Evolutionary conservation across 2,329 filamentous ascomycete genomes (phyloP), one percentile per base, ranked within the genome.

Genomic region (Cercospora brassicicola): DNA sequence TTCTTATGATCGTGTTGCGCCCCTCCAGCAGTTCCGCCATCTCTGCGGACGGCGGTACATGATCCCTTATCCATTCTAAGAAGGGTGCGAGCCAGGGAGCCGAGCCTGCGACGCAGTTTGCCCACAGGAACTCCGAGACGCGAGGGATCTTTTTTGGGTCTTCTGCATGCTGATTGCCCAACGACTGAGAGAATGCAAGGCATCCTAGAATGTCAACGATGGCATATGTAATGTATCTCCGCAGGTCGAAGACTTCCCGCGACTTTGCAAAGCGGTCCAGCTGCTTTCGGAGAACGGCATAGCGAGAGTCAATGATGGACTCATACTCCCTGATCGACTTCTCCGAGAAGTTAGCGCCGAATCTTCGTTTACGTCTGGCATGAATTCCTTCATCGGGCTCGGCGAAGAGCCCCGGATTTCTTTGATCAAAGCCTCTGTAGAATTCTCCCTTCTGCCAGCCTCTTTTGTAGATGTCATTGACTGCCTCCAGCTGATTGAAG

Each of bases 201-300:
- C 56, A 53, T 11, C 59, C 51, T 20, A 69, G 42, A 28, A 59
- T 48, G 56, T 68, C 66, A 13, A 66, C 30, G 18, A 67, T 61
- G 11, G 30, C 45, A 42, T 57, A 57, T 7, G 36, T 53, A 39
- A 67, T 60, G 45, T 55, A 65, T 7, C 28, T 39, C 20, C 55
- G 45, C 15, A 67, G 28, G 33, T 67, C 65, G 26, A 64, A 67
- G 10, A 28, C 10, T 20, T 67, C 39, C 13, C 42, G 30, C 4
- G 31, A 59, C 10, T 30, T 31, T 11, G 59, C 51, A 13, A 63
- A 67, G 4, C n/a, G 13, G 28, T 53, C 33, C 13, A 67, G n/a
- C 20, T 61, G 59, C 2, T 23, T 55, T 18, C 65, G 48, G 6
- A 67, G 36, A 13, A 63, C 4, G 11, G 53, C 48, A 18, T 31